Evolutionary conservation across 2,329 filamentous ascomycete species (phyloP).

Genomic region (Penicillium sp.): DNA sequence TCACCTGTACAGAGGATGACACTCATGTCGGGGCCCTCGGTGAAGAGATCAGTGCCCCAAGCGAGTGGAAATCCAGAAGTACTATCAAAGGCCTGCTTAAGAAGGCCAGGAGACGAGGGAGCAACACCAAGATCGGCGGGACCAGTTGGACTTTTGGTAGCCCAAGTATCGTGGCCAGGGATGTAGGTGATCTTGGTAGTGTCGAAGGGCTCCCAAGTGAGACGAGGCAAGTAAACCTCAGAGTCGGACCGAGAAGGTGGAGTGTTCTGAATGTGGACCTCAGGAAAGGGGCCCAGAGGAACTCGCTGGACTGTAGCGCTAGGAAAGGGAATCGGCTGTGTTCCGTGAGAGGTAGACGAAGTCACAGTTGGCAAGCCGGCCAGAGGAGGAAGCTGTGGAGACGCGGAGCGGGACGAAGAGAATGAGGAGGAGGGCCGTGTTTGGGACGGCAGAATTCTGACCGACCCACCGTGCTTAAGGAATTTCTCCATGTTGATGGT

Average conservation of each 20-base stretch:
- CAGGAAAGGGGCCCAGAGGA: background rate
- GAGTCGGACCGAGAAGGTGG: background rate
- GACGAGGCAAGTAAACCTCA: background rate
- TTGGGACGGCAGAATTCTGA: too few species aligned
- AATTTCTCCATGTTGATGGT: background rate
- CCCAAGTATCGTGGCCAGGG: background rate
- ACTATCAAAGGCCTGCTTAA: too few species aligned
- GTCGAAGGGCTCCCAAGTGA: background rate
- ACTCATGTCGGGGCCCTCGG: slow-evolving; percentile 45
- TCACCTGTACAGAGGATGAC: slow-evolving; percentile 63
- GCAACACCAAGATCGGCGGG: too few species aligned
- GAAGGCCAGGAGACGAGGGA: too few species aligned
- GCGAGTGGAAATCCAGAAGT: too few species aligned
- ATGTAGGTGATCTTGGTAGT: background rate
- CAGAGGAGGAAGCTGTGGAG: background rate
- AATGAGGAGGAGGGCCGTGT: background rate
- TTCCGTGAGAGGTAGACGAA: background rate
- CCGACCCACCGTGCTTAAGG: too few species aligned
- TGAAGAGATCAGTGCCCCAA: background rate
- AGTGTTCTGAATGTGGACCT: background rate
- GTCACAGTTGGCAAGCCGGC: background rate
- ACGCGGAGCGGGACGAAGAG: background rate
- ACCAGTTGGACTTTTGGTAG: background rate
- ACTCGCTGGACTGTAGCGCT: background rate
- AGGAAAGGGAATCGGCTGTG: background rate